Base-by-base conservation (phyloP, 75 land plant genomes). In the Chamaecyparis obtusa region DNA sequence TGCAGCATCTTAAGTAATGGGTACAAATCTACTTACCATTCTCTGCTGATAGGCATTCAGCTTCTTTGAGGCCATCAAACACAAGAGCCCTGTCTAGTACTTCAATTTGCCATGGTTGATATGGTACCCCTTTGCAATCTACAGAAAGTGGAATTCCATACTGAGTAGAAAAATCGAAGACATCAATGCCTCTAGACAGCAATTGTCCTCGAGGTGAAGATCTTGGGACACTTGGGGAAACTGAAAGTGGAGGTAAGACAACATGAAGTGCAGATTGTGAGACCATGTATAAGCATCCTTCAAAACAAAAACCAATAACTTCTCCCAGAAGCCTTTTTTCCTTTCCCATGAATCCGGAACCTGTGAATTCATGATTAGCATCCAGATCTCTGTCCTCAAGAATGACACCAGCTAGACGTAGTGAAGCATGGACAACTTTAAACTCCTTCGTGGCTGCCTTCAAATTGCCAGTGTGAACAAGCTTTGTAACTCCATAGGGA, bases 71-170 rank as follows among this genome's bases (percentile, higher is more conserved):
- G 37, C 93, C 91, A 91, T 96, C 96, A 91, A 87, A 94, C 17
- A 96, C 69, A 87, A 98, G 88, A 88, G 89, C 89, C 87, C 93
- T 94, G 85, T 98, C 99, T 88, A 98, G 84, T 69, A 98, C 89
- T 89, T 96, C 97, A 21, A 92, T 87, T 87, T 95, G 91, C 98
- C 97, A 96, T 27, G 92, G 97, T 36, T 91, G 51, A 87, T 85
- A 91, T 9, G 39, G 72, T 44, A 79, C n/a, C 30, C 83, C 78
- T 15, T 87, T 83, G 30, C 33, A 30, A 49, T 46, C 71, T 15
- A 55, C 32, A 27, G 69, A 86, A 9, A 60, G 85, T 77, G 43
- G 84, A 75, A 84, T 76, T 37, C 83, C 86, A 85, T 55, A 78
- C 83, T 83, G 57, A 74, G 60, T 84, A 60, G 49, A 72, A 90